Percentiles rank a stretch among this genome's conserved stretches.
phyloP scores from a whole-genome alignment of 441 rosid species.

The California macrophylla region DNA sequence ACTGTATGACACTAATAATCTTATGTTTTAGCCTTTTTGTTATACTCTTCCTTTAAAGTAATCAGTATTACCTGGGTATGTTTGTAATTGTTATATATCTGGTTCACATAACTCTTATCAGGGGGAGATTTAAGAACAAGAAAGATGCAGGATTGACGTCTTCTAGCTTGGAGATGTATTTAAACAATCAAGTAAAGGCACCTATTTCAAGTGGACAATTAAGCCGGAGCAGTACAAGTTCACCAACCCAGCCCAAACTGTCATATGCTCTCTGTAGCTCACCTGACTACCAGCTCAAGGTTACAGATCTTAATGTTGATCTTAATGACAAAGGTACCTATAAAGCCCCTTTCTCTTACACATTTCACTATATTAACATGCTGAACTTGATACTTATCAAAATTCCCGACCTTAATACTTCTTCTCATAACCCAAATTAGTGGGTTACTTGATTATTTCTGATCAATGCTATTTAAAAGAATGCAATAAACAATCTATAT shows the following conservation, averaged over 20 bases:
- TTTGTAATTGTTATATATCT: constrained; percentile 19
- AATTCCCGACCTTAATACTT: not conserved
- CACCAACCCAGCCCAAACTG: constrained; percentile 22
- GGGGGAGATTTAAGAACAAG: constrained; percentile 46
- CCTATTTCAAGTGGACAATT: constrained; percentile 25
- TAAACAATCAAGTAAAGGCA: constrained; percentile 24
- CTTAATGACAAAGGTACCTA: constrained; percentile 28
- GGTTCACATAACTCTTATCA: constrained; percentile 28
- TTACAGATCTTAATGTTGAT: constrained; percentile 19
- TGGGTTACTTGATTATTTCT: not conserved
- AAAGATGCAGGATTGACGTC: constrained; percentile 27
- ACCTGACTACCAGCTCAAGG: constrained; percentile 16
- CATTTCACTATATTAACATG: not conserved
- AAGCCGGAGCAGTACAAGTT: constrained; percentile 16
- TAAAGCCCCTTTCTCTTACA: not conserved
- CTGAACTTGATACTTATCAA: not conserved
- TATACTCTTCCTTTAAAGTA: not conserved
- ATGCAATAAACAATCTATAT: not conserved
- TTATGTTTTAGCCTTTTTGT: not conserved
- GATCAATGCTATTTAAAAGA: not conserved
- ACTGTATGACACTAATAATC: not conserved
- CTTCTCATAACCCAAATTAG: not conserved
- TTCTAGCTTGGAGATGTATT: constrained; percentile 25
- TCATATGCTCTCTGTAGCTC: constrained; percentile 17
- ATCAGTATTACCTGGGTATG: constrained; percentile 12